phyloP scores from a whole-genome alignment of 306 rosid genomes.

The Prunus mongolica region DNA sequence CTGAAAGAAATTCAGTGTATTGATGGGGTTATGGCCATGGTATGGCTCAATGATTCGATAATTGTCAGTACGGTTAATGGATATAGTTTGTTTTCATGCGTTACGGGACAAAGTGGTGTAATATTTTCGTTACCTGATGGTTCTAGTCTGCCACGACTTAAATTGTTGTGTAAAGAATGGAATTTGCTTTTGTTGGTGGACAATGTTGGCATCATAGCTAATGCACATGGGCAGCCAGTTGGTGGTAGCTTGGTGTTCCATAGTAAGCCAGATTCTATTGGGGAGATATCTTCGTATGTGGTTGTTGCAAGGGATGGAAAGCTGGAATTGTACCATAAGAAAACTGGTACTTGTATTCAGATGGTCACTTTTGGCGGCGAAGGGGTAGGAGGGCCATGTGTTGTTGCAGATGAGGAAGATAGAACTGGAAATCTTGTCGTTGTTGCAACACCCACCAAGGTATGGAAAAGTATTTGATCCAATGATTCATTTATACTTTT shows the following conservation, averaged over 20 bases:
- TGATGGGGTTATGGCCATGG: constrained; percentile 74
- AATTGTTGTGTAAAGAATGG: constrained; percentile 72
- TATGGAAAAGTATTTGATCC: constrained; percentile 24
- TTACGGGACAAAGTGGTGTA: constrained; percentile 70
- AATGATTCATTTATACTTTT: not conserved
- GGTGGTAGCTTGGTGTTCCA: constrained; percentile 86
- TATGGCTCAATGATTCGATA: constrained; percentile 89
- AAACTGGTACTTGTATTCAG: constrained; percentile 68
- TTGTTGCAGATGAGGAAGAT: constrained; percentile 72
- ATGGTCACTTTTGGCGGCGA: constrained; percentile 68
- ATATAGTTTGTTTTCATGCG: constrained; percentile 72
- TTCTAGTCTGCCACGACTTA: constrained; percentile 64
- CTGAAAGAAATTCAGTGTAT: constrained; percentile 76
- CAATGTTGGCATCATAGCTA: constrained; percentile 81
- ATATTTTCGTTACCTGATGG: constrained; percentile 80
- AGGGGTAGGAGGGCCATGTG: constrained; percentile 58
- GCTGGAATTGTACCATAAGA: constrained; percentile 88
- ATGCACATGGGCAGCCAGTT: constrained; percentile 76
- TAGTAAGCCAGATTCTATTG: constrained; percentile 59
- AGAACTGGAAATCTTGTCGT: constrained; percentile 58
- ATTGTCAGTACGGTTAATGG: constrained; percentile 69
- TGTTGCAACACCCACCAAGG: constrained; percentile 81
- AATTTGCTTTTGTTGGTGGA: constrained; percentile 90
- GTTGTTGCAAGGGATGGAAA: constrained; percentile 71
- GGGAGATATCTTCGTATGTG: constrained; percentile 78